phyloP scores from a whole-genome alignment of 805 yeast species.

The Myxozyma neotropica region DNA sequence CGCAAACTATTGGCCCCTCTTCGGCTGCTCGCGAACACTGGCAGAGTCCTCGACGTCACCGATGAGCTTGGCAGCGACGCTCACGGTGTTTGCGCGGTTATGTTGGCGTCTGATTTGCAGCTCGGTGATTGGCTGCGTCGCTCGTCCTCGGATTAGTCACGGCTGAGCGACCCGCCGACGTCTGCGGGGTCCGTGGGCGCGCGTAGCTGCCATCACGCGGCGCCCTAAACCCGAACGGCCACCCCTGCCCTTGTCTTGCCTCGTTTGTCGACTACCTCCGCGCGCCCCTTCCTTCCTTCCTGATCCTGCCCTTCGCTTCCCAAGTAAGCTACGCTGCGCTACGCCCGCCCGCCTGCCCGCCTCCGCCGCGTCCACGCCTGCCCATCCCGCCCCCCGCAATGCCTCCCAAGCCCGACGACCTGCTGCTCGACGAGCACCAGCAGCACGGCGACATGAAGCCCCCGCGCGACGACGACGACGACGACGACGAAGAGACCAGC shows the following conservation, averaged over 20 bases:
- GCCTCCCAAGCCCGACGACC: conserved; percentile 21
- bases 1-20: too few relatives aligned
- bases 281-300: conserved; percentile 18
- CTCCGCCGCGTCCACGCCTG: conserved; percentile 1
- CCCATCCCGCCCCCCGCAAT: conserved; percentile 3
- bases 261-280: conserved; percentile 22
- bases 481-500: conserved; percentile 51
- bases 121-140: too few relatives aligned
- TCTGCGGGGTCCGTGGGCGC: too few relatives aligned
- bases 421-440: conserved; percentile 26
- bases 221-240: too few relatives aligned
- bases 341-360: conserved; percentile 1
- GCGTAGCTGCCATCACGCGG: too few relatives aligned
- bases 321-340: conserved; percentile 10
- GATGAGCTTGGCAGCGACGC: too few relatives aligned
- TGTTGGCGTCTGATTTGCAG: too few relatives aligned
- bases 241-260: conserved; percentile 19
- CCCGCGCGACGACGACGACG: conserved; percentile 44
- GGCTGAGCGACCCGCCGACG: too few relatives aligned
- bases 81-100: too few relatives aligned
- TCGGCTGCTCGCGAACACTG: too few relatives aligned
- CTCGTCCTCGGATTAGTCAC: too few relatives aligned
- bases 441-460: conserved; percentile 9
- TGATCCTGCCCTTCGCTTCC: conserved; percentile 26
- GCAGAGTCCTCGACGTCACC: too few relatives aligned